phyloP scores from a whole-genome alignment of 805 yeast genomes.

The Hemisphaericaspora nanyangensis region DNA sequence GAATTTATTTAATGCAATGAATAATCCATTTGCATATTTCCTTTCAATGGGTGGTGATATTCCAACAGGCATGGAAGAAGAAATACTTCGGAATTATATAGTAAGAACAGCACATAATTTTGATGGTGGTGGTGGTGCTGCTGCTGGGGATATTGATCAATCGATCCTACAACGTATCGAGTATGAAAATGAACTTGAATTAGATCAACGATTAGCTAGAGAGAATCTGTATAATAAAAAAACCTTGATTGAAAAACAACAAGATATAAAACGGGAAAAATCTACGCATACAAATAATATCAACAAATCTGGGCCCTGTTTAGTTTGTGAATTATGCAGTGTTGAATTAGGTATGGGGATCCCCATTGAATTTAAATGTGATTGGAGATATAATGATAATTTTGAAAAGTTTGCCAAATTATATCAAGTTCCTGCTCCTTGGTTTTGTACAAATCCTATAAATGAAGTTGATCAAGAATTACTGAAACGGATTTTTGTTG shows the following conservation, averaged over 20 bases:
- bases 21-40: no score
- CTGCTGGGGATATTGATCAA: constrained; percentile 13
- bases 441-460: constrained; percentile 50
- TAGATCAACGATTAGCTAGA: constrained; percentile 28
- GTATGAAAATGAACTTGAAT: constrained; percentile 34
- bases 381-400: constrained; percentile 24
- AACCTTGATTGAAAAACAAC: constrained; percentile 25
- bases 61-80: no score
- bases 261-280: constrained; percentile 18
- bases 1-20: no score
- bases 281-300: constrained; percentile 31
- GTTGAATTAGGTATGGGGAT: constrained; percentile 70
- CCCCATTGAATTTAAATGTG: constrained; percentile 46
- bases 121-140: neutral
- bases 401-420: constrained; percentile 20
- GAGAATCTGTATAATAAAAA: constrained; percentile 30
- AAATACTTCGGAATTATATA: no score
- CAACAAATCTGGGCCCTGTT: constrained; percentile 8
- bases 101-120: no score
- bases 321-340: constrained; percentile 64
- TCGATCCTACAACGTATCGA: constrained; percentile 39
- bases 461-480: constrained; percentile 54
- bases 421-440: constrained; percentile 54
- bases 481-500: constrained; percentile 61
- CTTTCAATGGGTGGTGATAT: no score